phyloP scores from a whole-genome alignment of 129 eudicot genomes.

The Artemisia argyi region DNA sequence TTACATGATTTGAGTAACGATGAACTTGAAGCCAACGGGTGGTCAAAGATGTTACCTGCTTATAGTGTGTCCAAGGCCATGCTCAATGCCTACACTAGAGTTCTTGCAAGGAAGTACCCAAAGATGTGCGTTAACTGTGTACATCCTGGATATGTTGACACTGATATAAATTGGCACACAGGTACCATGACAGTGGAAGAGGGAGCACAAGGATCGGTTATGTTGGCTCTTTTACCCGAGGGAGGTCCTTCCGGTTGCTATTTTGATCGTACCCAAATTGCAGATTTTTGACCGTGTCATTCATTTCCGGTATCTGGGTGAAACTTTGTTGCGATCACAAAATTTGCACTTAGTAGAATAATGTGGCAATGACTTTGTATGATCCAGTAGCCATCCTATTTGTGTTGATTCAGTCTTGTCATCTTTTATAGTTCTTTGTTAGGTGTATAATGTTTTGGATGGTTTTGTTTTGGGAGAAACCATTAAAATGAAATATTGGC shows the following conservation, averaged over 20 bases:
- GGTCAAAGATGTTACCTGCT: conserved; percentile 87
- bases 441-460: too few relatives aligned
- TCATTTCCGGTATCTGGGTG: background rate
- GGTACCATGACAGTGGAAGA: conserved; percentile 75
- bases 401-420: background rate
- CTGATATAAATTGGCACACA: conserved; percentile 75
- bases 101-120: conserved; percentile 60
- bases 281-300: conserved; percentile 40
- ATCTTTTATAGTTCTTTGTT: too few relatives aligned
- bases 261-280: conserved; percentile 62
- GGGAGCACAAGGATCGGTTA: conserved; percentile 79
- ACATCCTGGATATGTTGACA: conserved; percentile 80
- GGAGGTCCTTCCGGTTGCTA: conserved; percentile 78
- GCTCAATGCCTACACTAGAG: conserved; percentile 76
- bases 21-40: conserved; percentile 65
- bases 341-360: background rate
- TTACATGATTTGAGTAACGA: conserved; percentile 52
- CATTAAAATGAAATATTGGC: too few relatives aligned
- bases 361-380: background rate
- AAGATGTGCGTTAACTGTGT: conserved; percentile 74
- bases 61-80: conserved; percentile 76
- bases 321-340: background rate
- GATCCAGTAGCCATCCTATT: background rate
- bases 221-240: conserved; percentile 71
- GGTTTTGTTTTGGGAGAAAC: too few relatives aligned